These are phyloP conservation scores for Ogataea parapolymorpha DNA, from an alignment of 805 yeast genomes.

Conservation along the genomic window DNA sequence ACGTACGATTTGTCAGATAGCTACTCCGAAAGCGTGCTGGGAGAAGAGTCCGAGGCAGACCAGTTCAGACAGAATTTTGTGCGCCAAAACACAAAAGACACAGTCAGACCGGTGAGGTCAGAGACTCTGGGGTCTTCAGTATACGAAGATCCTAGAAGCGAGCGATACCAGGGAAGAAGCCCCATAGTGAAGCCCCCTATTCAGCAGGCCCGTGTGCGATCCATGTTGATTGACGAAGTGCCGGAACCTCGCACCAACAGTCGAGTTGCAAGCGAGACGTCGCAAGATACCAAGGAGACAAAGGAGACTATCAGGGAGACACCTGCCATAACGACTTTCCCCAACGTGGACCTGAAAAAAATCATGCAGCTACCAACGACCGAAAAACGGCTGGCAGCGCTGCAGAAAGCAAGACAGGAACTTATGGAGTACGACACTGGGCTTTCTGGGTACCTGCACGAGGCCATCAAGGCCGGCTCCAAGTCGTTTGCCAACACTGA, in stretches of 20 bases:
- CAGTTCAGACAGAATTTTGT: conserved; percentile 23
- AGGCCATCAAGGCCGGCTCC: conserved; percentile 16
- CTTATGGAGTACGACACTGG: conserved; percentile 52
- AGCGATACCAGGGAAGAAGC: not conserved
- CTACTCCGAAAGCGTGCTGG: conserved; percentile 5
- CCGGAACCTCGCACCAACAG: not conserved
- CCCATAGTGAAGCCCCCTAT: not conserved
- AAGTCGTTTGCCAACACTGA: conserved; percentile 17
- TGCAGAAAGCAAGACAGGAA: conserved; percentile 40
- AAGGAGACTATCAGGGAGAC: not conserved
- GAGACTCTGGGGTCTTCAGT: conserved; percentile 1
- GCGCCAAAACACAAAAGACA: conserved; percentile 24
- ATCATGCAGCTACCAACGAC: conserved; percentile 17
- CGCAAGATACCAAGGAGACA: not conserved
- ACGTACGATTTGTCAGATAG: conserved; percentile 9
- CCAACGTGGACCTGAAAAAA: conserved; percentile 15
- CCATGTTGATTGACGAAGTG: conserved; percentile 1
- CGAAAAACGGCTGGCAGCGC: conserved; percentile 39
- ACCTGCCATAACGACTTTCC: conserved; percentile 4
- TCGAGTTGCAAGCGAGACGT: not conserved
- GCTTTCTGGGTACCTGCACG: conserved; percentile 50
- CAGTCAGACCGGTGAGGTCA: conserved; percentile 9
- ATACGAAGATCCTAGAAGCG: conserved; percentile 1
- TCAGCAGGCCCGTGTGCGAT: not conserved
- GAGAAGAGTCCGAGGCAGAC: conserved; percentile 5